Evolutionary conservation across 2,329 filamentous ascomycete genomes (phyloP), one percentile per base, ranked within the genome.

Genomic region (Aspergillus caelatus): DNA sequence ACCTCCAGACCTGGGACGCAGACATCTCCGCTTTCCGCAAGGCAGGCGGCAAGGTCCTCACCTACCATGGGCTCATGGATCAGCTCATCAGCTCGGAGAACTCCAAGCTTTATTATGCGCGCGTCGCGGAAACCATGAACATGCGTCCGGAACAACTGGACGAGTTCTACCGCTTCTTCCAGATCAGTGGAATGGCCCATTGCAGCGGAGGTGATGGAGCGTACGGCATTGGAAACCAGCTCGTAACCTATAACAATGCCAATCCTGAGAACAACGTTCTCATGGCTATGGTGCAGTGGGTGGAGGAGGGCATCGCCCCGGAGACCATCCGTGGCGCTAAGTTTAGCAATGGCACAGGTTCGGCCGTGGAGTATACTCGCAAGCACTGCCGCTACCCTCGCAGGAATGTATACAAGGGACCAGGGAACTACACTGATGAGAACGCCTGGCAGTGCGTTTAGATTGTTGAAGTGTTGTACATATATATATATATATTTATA

Each of bases 131-230:
- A 26, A 70, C 72, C 0, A 78, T 84, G 72, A 73, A 78, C 0
- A 55, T 75, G 7, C 60, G 68, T 0, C 71, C 76, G 0, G 53
- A 65, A 5, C 62, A 73, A 0, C 63, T 81, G 9, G 79, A 81
- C 62, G 74, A 76, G 0, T 81, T 80, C 65, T 78, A 81, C 54
- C 80, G 80, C 52, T 82, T 83, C 67, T 87, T 87, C 68, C 76
- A 75, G 23, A 79, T 87, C n/a, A 84, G 84, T 0, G 85, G 85
- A 0, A 84, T 86, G 82, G 75, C 74, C 12, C 85, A 87, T 70
- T 87, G 85, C 67, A 61, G 62, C 2, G 66, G 68, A 1, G 82
- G 81, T 7, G 74, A 77, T n/a, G 78, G 81, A 46, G 76, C 81
- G 3, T 77, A 79, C 68, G 77, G 75, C 65, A 77, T 84, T 66